Evolutionary conservation across 139 green algal species (phyloP), one percentile per base, ranked within the genome.

Genomic region (Tetradesmus obliquus): DNA sequence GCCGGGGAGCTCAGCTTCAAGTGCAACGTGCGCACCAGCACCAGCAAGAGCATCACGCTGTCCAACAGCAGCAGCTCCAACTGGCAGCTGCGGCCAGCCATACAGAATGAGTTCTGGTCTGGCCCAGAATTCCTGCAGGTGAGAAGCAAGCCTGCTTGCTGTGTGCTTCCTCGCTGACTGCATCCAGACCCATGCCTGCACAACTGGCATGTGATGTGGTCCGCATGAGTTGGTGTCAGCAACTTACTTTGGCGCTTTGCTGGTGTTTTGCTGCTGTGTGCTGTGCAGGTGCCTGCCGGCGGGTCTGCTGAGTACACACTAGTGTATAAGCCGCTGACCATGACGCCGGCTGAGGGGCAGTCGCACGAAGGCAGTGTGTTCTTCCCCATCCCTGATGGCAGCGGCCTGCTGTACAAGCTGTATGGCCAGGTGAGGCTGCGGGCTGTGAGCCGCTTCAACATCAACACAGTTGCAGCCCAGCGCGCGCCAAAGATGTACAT

Each of bases 311-410:
- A 92, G 12, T 98, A 98, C 94, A 15, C 84, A 13, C 2, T 98
- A 83, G 95, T 94, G 15, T 98, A 96, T 94, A 90, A 89, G 19
- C 97, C 97, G 5, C 87, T 97, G 32, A 91, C 94, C 45, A 97
- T 97, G 96, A 94, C 94, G 79, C 88, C 89, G 1, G 74, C 89
- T 3, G 94, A 93, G 3, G 82, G 88, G 10, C 53, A 45, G 53
- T 57, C 82, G 19, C 96, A 98, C 86, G 94, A 96, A 66, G 96
- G 96, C 82, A 95, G 91, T 20, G 93, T 97, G 12, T 98, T 98
- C 93, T 97, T 98, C 93, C 96, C 96, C 74, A 95, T 98, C 45
- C 97, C 96, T 15, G 96, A 98, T 84, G 97, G 97, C 83, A 95
- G 93, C 7, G 96, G 93, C 0, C 91, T 97, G 86, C 92, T 98